phyloP scores from a whole-genome alignment of 148 eudicot genomes.

The Pharnaceum exiguum region DNA sequence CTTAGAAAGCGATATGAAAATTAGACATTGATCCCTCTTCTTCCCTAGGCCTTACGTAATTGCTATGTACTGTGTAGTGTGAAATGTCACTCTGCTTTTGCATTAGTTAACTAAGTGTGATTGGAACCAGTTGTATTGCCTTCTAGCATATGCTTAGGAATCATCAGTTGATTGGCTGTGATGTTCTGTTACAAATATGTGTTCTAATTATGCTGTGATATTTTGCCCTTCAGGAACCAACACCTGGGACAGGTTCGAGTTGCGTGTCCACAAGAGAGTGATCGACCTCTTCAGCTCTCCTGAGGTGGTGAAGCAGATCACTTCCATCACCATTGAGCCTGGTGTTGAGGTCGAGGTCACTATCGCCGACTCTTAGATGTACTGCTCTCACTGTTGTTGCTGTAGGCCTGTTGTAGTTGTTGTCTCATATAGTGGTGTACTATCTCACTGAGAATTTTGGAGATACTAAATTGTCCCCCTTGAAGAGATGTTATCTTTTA shows the following conservation, averaged over 20 bases:
- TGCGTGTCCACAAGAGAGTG: conserved; percentile 79
- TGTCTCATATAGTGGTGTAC: conserved; percentile 13
- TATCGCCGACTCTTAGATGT: conserved; percentile 56
- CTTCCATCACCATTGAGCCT: conserved; percentile 57
- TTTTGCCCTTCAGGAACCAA: conserved; percentile 47
- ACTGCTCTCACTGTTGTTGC: neutral
- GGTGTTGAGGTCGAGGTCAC: conserved; percentile 75
- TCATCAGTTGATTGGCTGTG: too few relatives aligned
- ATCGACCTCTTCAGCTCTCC: conserved; percentile 84
- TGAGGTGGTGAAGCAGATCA: conserved; percentile 78
- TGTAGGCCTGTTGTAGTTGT: conserved; percentile 23
- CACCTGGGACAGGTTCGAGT: conserved; percentile 69
- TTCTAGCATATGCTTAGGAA: too few relatives aligned
- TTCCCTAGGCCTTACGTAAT: too few relatives aligned
- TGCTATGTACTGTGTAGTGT: too few relatives aligned
- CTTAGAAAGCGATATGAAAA: too few relatives aligned
- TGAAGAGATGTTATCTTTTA: conserved; percentile 14
- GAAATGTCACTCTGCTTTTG: too few relatives aligned
- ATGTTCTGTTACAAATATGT: too few relatives aligned
- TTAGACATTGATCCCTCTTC: too few relatives aligned
- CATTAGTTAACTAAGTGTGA: too few relatives aligned
- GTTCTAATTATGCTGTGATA: neutral
- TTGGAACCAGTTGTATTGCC: too few relatives aligned
- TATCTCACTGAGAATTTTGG: conserved; percentile 20
- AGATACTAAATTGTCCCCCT: conserved; percentile 17